Evolutionary conservation across 768 basidiomycete genomes (phyloP).

Genomic region (Kondoa subrosea): DNA sequence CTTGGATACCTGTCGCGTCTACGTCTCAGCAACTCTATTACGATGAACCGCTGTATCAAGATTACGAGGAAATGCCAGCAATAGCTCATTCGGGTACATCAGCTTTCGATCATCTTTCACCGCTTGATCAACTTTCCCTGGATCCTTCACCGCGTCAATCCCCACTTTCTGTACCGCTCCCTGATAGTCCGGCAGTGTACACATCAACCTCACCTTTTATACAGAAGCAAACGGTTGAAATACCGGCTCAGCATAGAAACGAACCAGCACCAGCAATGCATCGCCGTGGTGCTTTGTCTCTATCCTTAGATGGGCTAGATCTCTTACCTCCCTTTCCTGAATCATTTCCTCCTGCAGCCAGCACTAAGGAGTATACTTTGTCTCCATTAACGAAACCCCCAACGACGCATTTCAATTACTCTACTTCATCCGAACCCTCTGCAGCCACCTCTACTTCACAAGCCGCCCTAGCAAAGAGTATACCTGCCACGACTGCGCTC

Average conservation of each 20-base stretch:
- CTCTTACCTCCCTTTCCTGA: not conserved
- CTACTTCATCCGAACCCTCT: not conserved
- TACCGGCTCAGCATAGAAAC: not conserved
- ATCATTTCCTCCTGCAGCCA: not conserved
- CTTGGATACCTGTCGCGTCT: not conserved
- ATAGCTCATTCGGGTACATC: not conserved
- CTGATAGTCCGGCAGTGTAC: not conserved
- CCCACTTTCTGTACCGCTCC: not conserved
- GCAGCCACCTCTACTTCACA: not conserved
- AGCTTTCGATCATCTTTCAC: not conserved
- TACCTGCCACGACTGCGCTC: not conserved
- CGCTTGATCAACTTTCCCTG: not conserved
- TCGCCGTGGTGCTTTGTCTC: not conserved
- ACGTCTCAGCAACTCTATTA: not conserved
- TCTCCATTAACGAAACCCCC: not conserved
- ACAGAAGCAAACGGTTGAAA: not conserved
- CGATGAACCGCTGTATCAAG: not conserved
- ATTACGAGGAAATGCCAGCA: too few species aligned
- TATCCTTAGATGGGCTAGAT: not conserved
- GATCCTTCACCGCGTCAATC: not conserved
- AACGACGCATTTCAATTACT: constrained; percentile 1
- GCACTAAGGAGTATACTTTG: not conserved
- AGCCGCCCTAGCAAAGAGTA: not conserved
- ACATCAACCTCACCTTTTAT: not conserved
- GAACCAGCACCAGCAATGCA: not conserved